Evolutionary conservation across 2,329 filamentous ascomycete species (phyloP), one percentile per base, ranked within the genome.

Genomic region (Penicillium oxalicum): DNA sequence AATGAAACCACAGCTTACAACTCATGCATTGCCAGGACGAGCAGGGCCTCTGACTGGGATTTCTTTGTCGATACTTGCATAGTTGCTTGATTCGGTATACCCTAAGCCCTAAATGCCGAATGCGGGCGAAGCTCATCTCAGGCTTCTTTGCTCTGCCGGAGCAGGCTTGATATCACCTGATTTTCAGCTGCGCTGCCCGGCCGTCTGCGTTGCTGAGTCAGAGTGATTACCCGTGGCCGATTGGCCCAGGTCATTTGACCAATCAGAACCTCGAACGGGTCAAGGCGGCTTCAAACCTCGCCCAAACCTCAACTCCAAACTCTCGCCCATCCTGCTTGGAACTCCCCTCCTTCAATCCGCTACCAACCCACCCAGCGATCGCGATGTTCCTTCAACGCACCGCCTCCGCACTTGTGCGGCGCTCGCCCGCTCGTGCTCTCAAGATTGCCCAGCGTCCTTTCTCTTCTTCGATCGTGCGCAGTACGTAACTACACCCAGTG

Each of bases 351-450:
- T 50, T 51, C 36, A 26, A 32, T 32, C 29, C 36, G 34, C 32
- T 33, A 47, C 29, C 53, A 55, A 57, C 57, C 50, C 48, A 57
- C 53, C 55, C 55, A 57, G 52, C 46, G 52, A 52, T 50, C 57
- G 67, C 62, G 65, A 76, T 74, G 74, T 75, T 73, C 67, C 67
- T 70, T 57, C 70, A 70, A 65, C 73, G 71, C 61, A 69, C 70
- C 60, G 71, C 67, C 59, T 69, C 70, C 63, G 65, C 69, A 61
- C 65, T 74, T 55, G 73, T 70, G 47, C 68, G 70, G 67, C 73
- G 71, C 61, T 65, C 70, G 54, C 72, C 71, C 47, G 58, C 67
- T 58, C 62, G 70, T 60, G 65, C 70, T 53, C 50, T 73, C 56
- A 65, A 70, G 57, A 62, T 63, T 52, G 57, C 57, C 37, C 56